Conservation (phyloP, 2,329 filamentous ascomycete species). For the Colletotrichum higginsianum region DNA sequence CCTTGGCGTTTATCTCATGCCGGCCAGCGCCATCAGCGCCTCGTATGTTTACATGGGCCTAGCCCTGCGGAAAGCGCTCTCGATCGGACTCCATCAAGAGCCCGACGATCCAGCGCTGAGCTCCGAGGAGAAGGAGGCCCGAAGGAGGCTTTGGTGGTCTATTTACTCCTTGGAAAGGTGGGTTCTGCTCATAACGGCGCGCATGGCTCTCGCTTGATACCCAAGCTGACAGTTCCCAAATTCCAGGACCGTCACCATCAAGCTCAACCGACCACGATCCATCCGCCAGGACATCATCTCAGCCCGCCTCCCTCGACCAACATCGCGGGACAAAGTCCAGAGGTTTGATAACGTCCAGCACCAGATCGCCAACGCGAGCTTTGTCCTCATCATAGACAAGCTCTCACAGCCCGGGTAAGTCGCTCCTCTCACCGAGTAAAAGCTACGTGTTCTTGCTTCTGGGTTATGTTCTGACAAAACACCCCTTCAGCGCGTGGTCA, state of each 20-base stretch:
- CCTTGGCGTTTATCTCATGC: slow-evolving; percentile 54
- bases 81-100: slow-evolving; percentile 48
- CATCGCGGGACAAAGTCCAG: slow-evolving; percentile 46
- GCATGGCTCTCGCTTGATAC: not conserved
- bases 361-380: slow-evolving; percentile 50
- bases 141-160: slow-evolving; percentile 49
- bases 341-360: slow-evolving; percentile 52
- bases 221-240: slow-evolving; percentile 22
- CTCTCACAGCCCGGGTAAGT: slow-evolving; percentile 47
- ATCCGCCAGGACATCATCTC: slow-evolving; percentile 46
- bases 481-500: not conserved
- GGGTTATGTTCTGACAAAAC: not conserved
- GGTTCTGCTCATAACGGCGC: not conserved
- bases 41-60: slow-evolving; percentile 52
- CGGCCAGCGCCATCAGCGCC: slow-evolving; percentile 51
- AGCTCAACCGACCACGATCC: slow-evolving; percentile 47
- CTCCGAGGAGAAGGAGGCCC: slow-evolving; percentile 46
- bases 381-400: slow-evolving; percentile 51
- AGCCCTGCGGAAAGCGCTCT: slow-evolving; percentile 49
- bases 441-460: not conserved
- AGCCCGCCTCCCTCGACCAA: slow-evolving; percentile 42
- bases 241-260: slow-evolving; percentile 45
- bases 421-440: not conserved
- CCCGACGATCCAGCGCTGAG: slow-evolving; percentile 45
- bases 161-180: slow-evolving; percentile 50